Conservation (phyloP, 257 asterid species). For the Anisodus acutangulus region DNA sequence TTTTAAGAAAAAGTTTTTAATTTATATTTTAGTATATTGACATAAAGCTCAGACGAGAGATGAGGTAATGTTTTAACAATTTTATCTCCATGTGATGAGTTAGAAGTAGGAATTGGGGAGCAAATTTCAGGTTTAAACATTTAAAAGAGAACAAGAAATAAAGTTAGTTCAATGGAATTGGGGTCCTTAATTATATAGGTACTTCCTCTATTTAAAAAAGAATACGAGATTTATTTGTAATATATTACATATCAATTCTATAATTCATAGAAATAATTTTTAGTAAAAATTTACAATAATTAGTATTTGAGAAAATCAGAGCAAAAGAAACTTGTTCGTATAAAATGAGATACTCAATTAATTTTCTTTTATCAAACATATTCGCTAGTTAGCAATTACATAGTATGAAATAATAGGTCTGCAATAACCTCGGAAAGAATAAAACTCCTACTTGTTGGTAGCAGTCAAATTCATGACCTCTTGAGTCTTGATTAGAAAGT, state of each 20-base stretch:
- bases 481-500: not conserved
- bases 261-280: not conserved
- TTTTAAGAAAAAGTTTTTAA: no score
- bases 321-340: not conserved
- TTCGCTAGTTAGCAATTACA: not conserved
- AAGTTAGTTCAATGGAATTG: not conserved
- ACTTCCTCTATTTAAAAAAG: not conserved
- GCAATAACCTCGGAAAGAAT: conserved; percentile 7
- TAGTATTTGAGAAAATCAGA: not conserved
- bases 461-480: not conserved
- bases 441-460: not conserved
- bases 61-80: not conserved
- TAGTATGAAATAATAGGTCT: not conserved
- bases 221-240: not conserved
- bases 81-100: not conserved
- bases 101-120: not conserved
- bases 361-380: not conserved
- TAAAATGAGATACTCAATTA: not conserved
- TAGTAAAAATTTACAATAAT: not conserved
- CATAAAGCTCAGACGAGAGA: not conserved
- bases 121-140: not conserved
- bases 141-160: not conserved
- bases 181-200: not conserved
- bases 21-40: no score
- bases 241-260: not conserved